Evolutionary conservation across 2,329 filamentous ascomycete species (phyloP).

Genomic region (Venturiaceae sp.): DNA sequence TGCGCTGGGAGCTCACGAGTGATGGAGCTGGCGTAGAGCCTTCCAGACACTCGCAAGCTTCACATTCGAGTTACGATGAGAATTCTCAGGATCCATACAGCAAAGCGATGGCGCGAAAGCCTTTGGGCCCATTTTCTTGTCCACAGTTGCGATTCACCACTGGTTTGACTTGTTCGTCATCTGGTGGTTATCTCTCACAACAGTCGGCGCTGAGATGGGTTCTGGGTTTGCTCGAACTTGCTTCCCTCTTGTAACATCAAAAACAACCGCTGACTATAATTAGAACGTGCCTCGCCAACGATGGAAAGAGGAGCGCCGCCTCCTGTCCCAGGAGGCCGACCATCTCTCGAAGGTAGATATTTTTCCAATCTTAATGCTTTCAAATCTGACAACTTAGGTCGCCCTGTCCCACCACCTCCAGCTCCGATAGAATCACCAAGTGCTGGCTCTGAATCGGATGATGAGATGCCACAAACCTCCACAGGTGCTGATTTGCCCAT

Average conservation of each 20-base stretch:
- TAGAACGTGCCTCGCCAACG: neutral
- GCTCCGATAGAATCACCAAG: constrained; percentile 54
- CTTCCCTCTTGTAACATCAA: neutral
- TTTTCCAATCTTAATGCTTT: neutral
- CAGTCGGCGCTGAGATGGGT: neutral
- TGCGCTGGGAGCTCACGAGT: neutral
- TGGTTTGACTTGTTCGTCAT: neutral
- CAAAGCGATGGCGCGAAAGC: neutral
- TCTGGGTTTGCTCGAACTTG: neutral
- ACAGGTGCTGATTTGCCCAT: neutral
- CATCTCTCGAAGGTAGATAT: neutral
- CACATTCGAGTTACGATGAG: neutral
- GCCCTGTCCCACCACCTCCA: constrained; percentile 33
- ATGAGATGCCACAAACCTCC: constrained; percentile 51
- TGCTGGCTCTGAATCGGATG: constrained; percentile 77
- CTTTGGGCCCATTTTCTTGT: neutral
- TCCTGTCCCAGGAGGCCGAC: constrained; percentile 1
- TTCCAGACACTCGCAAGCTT: neutral
- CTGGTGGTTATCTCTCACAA: neutral
- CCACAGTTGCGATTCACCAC: neutral
- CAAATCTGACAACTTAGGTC: constrained; percentile 19
- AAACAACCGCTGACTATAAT: neutral
- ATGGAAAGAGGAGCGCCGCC: constrained; percentile 3
- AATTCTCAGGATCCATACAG: neutral
- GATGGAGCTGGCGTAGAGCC: neutral